These are phyloP conservation scores for Ceratocystis colombiana DNA, from an alignment of 2,329 filamentous ascomycete genomes.

Conservation along the genomic window DNA sequence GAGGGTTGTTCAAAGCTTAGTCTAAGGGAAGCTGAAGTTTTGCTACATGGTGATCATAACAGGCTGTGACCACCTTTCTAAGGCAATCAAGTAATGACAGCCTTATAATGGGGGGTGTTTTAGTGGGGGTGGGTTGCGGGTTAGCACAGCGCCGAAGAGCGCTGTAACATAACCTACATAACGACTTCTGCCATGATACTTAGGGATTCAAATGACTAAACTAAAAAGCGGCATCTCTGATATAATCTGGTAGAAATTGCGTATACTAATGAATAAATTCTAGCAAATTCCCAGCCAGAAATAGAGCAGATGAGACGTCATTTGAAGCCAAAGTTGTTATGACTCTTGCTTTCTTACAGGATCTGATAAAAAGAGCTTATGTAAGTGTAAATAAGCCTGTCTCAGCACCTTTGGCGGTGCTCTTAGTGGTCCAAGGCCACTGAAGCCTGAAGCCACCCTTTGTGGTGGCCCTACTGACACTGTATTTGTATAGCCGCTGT, in stretches of 20 bases:
- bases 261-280: no score
- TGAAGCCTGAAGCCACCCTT: not conserved
- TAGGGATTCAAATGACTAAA: no score
- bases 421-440: not conserved
- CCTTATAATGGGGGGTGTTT: not conserved
- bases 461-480: not conserved
- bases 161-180: not conserved
- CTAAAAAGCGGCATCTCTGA: no score
- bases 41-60: not conserved
- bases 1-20: not conserved
- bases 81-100: not conserved
- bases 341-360: not conserved
- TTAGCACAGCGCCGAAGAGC: not conserved
- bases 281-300: no score
- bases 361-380: constrained; percentile 14
- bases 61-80: no score
- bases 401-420: not conserved
- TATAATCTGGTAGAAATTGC: no score
- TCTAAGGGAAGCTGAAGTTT: not conserved
- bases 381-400: not conserved
- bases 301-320: no score
- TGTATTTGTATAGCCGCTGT: not conserved
- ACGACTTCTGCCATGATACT: no score
- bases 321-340: no score
- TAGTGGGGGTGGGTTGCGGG: not conserved